Percentiles rank a stretch among this genome's conserved stretches.
These are phyloP conservation scores for Lagerstroemia speciosa DNA, from an alignment of 345 rosid species.

Conservation along the genomic window DNA sequence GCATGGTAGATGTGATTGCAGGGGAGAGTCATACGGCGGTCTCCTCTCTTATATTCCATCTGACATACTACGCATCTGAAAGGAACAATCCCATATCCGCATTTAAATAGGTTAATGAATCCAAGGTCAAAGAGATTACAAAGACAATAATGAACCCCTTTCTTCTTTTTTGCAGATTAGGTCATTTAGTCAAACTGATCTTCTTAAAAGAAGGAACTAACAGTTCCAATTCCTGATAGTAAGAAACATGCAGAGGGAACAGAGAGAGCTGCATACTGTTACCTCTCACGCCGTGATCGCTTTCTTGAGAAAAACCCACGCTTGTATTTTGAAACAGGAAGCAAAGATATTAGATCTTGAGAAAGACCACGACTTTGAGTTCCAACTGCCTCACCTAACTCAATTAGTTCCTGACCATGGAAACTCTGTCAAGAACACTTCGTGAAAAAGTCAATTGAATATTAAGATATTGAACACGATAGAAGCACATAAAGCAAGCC, in stretches of 20 bases:
- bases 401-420: slow-evolving; percentile 65
- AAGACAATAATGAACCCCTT: not conserved
- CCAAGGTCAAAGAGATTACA: not conserved
- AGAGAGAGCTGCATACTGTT: slow-evolving; percentile 7
- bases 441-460: not conserved
- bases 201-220: not conserved
- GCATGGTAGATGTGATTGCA: slow-evolving; percentile 87
- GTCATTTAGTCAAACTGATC: not conserved
- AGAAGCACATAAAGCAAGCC: not conserved
- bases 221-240: not conserved
- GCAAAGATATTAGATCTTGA: slow-evolving; percentile 65
- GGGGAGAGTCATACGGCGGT: slow-evolving; percentile 65
- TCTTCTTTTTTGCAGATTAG: not conserved
- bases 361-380: slow-evolving; percentile 89
- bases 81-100: not conserved
- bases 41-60: slow-evolving; percentile 91
- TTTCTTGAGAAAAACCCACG: slow-evolving; percentile 70
- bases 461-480: not conserved
- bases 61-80: slow-evolving; percentile 96
- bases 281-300: slow-evolving; percentile 85
- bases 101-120: not conserved
- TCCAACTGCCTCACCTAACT: slow-evolving; percentile 92
- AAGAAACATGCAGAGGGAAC: not conserved
- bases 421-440: not conserved
- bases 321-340: slow-evolving; percentile 80